Conservation (phyloP, 768 basidiomycete species). For the Tulasnella sp. region DNA sequence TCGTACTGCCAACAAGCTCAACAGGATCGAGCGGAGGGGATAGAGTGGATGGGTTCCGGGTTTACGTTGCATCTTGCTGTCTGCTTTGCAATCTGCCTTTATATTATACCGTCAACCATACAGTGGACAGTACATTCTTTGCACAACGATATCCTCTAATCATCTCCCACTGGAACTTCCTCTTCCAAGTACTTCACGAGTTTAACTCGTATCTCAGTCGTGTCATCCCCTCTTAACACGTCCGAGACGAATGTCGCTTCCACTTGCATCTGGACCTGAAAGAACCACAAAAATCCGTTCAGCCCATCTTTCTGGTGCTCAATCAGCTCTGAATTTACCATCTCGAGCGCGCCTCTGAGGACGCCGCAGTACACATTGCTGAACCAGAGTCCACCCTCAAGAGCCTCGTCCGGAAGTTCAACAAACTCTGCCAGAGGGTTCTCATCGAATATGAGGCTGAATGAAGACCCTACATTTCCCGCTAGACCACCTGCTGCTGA, state of each 20-base stretch:
- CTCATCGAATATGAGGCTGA: slow-evolving; percentile 86
- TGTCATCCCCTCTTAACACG: slow-evolving; percentile 86
- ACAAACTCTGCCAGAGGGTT: slow-evolving; percentile 97
- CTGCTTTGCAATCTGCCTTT: slow-evolving; percentile 2
- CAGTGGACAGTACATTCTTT: neutral
- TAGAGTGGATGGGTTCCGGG: neutral
- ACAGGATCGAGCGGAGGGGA: slow-evolving; percentile 62
- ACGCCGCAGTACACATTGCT: slow-evolving; percentile 96
- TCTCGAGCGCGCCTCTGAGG: slow-evolving; percentile 86
- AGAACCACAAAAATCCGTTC: neutral
- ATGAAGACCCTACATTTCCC: slow-evolving; percentile 37
- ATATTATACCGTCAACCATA: neutral
- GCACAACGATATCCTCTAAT: slow-evolving; percentile 41
- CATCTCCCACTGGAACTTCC: slow-evolving; percentile 89
- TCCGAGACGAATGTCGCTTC: slow-evolving; percentile 87
- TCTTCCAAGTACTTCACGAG: slow-evolving; percentile 91
- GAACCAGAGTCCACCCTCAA: slow-evolving; percentile 94
- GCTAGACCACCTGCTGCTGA: slow-evolving; percentile 6
- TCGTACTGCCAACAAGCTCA: slow-evolving; percentile 84
- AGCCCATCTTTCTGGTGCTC: neutral
- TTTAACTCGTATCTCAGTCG: slow-evolving; percentile 87
- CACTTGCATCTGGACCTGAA: slow-evolving; percentile 92
- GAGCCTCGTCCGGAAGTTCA: slow-evolving; percentile 87
- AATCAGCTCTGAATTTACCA: slow-evolving; percentile 54
- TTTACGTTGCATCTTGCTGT: neutral